A percentile compares a stretch with the other conserved stretches of the same genome.
phyloP scores from a whole-genome alignment of 805 yeast species.

The Wickerhamiella siamensis region DNA sequence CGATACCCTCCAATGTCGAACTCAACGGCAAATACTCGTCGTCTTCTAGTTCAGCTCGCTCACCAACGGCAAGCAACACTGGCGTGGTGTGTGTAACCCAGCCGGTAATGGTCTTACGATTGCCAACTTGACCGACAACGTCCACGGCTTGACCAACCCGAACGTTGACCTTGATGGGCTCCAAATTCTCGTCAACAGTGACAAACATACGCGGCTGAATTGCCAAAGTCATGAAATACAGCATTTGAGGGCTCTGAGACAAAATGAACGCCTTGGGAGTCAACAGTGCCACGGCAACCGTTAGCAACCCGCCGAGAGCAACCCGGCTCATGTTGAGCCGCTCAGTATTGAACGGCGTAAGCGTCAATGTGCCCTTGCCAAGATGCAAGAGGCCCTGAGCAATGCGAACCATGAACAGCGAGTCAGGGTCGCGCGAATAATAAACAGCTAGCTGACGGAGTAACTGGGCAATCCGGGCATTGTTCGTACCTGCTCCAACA shows the following conservation, averaged over 20 bases:
- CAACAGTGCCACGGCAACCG: conserved; percentile 68
- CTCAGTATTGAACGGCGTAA: conserved; percentile 82
- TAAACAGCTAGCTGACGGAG: conserved; percentile 89
- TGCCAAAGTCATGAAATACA: conserved; percentile 76
- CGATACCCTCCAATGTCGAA: conserved; percentile 80
- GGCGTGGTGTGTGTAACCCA: conserved; percentile 99
- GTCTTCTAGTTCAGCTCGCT: conserved; percentile 91
- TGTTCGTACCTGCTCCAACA: conserved; percentile 97
- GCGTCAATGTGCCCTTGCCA: conserved; percentile 89
- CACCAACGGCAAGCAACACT: conserved; percentile 83
- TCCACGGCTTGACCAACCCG: conserved; percentile 99
- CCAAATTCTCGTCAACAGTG: conserved; percentile 80
- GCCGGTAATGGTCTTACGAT: conserved; percentile 96
- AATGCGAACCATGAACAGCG: conserved; percentile 80
- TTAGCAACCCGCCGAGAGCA: conserved; percentile 75
- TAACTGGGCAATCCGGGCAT: conserved; percentile 92
- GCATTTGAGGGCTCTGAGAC: conserved; percentile 57
- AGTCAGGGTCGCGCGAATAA: conserved; percentile 79
- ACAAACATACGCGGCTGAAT: conserved; percentile 85
- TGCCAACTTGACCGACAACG: conserved; percentile 98
- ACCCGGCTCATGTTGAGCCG: conserved; percentile 77
- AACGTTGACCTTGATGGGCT: conserved; percentile 88
- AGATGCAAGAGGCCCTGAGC: conserved; percentile 90
- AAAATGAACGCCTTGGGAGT: conserved; percentile 76
- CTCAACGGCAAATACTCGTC: conserved; percentile 81